Conservation (phyloP, 2,329 filamentous ascomycete genomes). For the Hypoxylon sp. region DNA sequence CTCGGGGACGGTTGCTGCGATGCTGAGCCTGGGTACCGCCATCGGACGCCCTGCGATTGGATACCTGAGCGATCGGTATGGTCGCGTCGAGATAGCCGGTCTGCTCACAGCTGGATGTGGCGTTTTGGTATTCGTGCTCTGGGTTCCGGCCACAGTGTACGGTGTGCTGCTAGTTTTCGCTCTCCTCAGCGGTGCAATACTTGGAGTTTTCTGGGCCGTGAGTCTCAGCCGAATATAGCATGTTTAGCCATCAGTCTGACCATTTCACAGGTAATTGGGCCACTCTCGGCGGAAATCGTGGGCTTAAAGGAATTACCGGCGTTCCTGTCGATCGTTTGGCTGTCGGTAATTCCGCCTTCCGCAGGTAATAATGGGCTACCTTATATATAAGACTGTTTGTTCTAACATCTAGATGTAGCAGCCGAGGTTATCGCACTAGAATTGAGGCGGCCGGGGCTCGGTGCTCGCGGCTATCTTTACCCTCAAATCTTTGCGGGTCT, state of each 20-base stretch:
- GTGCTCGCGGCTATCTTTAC: not conserved
- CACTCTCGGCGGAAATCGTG: not conserved
- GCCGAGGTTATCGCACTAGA: constrained; percentile 3
- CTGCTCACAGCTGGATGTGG: not conserved
- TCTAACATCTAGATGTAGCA: not conserved
- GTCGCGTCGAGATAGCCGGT: constrained; percentile 2
- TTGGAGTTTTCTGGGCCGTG: constrained; percentile 1
- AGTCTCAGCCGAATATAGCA: not conserved
- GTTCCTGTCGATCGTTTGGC: constrained; percentile 7
- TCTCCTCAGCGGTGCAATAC: not conserved
- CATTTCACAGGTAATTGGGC: not conserved
- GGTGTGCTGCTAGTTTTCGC: not conserved
- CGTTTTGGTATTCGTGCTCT: not conserved
- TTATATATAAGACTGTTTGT: not conserved
- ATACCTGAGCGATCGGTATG: not conserved
- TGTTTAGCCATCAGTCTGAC: not conserved
- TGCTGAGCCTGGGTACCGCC: not conserved
- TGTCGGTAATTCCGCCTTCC: not conserved
- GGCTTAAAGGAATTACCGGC: constrained; percentile 1
- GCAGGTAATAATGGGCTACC: not conserved
- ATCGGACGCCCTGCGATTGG: not conserved
- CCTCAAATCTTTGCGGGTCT: not conserved
- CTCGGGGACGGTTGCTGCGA: not conserved
- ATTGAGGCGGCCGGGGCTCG: not conserved
- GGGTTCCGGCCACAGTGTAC: constrained; percentile 1